Percentiles rank a stretch among this genome's conserved stretches.
These are phyloP conservation scores for Saccharomyces kudriavzevii DNA, from an alignment of 805 yeast genomes.

Conservation along the genomic window DNA sequence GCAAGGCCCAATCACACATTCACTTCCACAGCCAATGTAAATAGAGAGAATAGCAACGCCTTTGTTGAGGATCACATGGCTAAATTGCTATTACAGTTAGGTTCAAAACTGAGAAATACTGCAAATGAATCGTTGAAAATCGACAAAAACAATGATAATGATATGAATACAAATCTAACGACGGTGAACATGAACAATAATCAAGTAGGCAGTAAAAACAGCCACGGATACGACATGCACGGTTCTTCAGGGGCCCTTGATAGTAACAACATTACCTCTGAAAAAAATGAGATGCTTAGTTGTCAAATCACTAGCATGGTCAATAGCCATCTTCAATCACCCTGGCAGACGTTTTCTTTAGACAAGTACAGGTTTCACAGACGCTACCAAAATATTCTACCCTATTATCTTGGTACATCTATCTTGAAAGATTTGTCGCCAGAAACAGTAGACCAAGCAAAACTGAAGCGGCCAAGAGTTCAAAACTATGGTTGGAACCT, in stretches of 20 bases:
- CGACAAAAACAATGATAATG: background rate
- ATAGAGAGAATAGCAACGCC: background rate
- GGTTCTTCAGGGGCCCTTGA: background rate
- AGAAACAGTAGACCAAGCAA: conserved; percentile 25
- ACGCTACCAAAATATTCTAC: conserved; percentile 38
- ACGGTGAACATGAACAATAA: background rate
- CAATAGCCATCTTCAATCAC: conserved; percentile 6
- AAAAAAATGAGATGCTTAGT: background rate
- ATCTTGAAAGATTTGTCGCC: conserved; percentile 30
- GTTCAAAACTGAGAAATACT: background rate
- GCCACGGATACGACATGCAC: background rate
- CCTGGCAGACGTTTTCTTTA: conserved; percentile 28
- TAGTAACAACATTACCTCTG: background rate
- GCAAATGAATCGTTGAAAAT: background rate
- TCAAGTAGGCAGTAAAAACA: background rate
- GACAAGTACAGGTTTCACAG: conserved; percentile 42
- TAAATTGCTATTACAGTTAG: conserved; percentile 1
- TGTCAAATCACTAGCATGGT: background rate
- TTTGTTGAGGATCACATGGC: conserved; percentile 3
- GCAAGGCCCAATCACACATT: background rate
- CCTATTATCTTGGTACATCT: conserved; percentile 33
- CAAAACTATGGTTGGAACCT: conserved; percentile 61
- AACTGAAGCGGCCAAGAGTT: conserved; percentile 42
- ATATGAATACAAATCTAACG: background rate
- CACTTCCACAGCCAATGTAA: background rate